Conservation (phyloP, 2,329 filamentous ascomycete genomes). For the Trichoderma semiorbis region DNA sequence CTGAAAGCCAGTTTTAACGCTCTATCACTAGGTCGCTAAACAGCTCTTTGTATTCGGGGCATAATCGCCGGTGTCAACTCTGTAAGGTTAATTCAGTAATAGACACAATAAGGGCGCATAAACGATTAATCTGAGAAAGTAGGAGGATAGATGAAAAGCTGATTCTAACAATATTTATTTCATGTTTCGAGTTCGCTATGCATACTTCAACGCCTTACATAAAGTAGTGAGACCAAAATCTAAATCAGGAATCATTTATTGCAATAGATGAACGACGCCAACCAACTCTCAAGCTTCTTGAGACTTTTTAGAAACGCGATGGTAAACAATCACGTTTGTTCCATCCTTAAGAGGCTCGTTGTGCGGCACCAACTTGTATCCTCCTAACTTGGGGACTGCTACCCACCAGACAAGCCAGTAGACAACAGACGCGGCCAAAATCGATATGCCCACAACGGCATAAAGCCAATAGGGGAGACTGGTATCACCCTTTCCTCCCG, state of each 20-base stretch:
- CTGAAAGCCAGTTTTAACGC: not conserved
- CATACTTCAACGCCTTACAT: not conserved
- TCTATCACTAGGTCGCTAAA: not conserved
- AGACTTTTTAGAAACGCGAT: conserved; percentile 18
- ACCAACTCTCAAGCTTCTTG: not conserved
- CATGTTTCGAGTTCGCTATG: not conserved
- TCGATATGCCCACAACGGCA: conserved; percentile 23
- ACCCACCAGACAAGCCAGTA: conserved; percentile 27
- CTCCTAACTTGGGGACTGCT: conserved; percentile 21
- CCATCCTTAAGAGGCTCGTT: conserved; percentile 24
- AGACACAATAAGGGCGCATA: not conserved
- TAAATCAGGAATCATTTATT: not conserved
- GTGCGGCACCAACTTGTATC: conserved; percentile 21
- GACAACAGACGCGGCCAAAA: conserved; percentile 21
- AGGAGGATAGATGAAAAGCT: not conserved
- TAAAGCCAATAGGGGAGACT: conserved; percentile 26
- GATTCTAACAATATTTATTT: not conserved
- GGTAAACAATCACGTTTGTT: conserved; percentile 25
- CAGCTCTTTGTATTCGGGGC: not conserved
- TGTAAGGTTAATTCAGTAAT: not conserved
- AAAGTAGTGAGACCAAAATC: not conserved
- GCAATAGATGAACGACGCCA: not conserved
- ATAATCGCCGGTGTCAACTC: not conserved
- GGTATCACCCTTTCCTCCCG: conserved; percentile 23
- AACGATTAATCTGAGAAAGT: not conserved